phyloP scores from a whole-genome alignment of 139 green algal species.

The Pedinophyceae sp. region DNA sequence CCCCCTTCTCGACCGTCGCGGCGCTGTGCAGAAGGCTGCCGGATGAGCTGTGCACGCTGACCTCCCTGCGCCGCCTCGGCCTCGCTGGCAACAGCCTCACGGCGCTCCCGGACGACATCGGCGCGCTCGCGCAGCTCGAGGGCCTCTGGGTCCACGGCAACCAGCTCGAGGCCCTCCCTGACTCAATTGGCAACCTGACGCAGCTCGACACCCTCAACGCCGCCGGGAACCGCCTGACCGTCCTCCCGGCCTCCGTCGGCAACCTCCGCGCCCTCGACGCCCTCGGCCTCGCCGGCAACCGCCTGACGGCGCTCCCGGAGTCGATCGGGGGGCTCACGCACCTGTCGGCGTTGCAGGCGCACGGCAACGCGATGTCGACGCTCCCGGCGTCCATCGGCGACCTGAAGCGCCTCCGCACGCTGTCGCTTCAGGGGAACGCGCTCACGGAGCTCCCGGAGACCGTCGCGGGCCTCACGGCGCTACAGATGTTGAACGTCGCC shows the following conservation, averaged over 20 bases:
- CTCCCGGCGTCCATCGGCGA: neutral
- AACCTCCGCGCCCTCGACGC: constrained; percentile 20
- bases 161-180: constrained; percentile 32
- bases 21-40: too few relatives aligned
- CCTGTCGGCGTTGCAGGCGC: constrained; percentile 28
- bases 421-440: constrained; percentile 47
- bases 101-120: constrained; percentile 22
- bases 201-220: neutral
- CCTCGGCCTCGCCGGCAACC: constrained; percentile 37
- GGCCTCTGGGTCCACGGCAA: constrained; percentile 53
- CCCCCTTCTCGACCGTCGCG: too few relatives aligned
- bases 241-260: constrained; percentile 23
- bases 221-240: constrained; percentile 1
- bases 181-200: constrained; percentile 25
- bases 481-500: constrained; percentile 27
- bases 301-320: constrained; percentile 28
- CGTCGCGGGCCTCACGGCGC: constrained; percentile 10
- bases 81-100: constrained; percentile 52
- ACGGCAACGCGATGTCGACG: too few relatives aligned
- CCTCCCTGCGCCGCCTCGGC: constrained; percentile 33
- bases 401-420: neutral
- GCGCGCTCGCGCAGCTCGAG: constrained; percentile 27
- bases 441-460: constrained; percentile 26
- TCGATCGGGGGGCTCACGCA: constrained; percentile 21
- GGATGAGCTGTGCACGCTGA: too few relatives aligned